A percentile compares a stretch with the other conserved stretches of the same genome.
Evolutionary conservation across 2,329 filamentous ascomycete species (phyloP).

Genomic region (Apiospora sp.): DNA sequence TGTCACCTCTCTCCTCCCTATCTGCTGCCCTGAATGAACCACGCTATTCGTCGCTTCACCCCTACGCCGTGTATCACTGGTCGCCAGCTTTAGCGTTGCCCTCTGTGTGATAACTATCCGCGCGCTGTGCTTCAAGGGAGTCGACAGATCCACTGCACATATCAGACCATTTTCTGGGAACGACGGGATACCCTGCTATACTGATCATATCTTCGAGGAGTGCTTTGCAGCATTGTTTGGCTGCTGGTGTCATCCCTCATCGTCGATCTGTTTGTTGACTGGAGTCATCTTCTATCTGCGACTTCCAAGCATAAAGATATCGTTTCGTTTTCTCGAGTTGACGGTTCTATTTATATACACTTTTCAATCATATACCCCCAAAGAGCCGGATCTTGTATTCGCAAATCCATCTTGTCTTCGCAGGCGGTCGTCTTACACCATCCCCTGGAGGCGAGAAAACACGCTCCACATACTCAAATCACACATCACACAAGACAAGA

Average conservation of each 20-base stretch:
- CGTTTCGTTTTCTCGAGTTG: background rate
- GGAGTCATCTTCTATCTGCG: background rate
- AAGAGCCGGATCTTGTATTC: background rate
- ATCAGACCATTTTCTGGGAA: background rate
- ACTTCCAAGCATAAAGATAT: background rate
- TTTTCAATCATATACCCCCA: background rate
- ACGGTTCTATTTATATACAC: background rate
- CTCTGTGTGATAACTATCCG: background rate
- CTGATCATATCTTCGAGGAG: background rate
- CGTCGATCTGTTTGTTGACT: background rate
- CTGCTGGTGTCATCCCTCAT: background rate
- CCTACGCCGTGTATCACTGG: background rate
- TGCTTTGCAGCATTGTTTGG: background rate
- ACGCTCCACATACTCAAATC: background rate
- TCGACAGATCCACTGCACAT: background rate
- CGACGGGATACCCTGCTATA: background rate
- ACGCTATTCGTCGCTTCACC: background rate
- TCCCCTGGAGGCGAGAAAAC: background rate
- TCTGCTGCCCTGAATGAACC: background rate
- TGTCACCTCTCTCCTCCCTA: background rate
- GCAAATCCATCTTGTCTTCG: background rate
- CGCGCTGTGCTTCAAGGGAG: constrained; percentile 8
- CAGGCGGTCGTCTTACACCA: background rate
- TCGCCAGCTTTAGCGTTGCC: background rate
- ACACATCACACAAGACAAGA: constrained; percentile 37